Evolutionary conservation across 768 basidiomycete genomes (phyloP).

Genomic region (Pisolithus marmoratus): DNA sequence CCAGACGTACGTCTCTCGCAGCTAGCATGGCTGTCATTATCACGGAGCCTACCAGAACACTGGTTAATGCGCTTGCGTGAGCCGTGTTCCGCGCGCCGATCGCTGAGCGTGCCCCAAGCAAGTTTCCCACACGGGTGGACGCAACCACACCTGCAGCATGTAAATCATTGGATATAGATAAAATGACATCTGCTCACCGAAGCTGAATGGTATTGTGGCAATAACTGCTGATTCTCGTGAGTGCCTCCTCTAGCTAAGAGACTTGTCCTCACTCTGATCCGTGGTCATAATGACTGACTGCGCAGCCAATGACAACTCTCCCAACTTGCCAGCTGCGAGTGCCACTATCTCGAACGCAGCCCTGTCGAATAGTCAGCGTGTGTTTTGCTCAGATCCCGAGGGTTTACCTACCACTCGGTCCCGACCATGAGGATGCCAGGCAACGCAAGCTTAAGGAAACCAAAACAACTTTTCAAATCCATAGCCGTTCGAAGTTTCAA

Average conservation of each 20-base stretch:
- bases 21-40: slow-evolving; percentile 59
- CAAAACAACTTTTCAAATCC: slow-evolving; percentile 42
- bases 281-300: slow-evolving; percentile 79
- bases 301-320: slow-evolving; percentile 60
- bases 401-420: slow-evolving; percentile 60
- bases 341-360: slow-evolving; percentile 81
- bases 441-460: slow-evolving; percentile 62
- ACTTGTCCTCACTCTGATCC: slow-evolving; percentile 52
- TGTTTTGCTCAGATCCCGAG: not conserved
- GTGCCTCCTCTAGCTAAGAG: not conserved
- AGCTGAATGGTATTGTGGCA: slow-evolving; percentile 71
- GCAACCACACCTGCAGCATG: slow-evolving; percentile 51
- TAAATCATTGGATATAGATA: not conserved
- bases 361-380: slow-evolving; percentile 35
- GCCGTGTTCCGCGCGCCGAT: slow-evolving; percentile 50
- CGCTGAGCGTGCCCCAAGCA: slow-evolving; percentile 56
- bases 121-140: slow-evolving; percentile 67
- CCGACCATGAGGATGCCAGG: slow-evolving; percentile 77
- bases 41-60: slow-evolving; percentile 49
- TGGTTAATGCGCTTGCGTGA: slow-evolving; percentile 58
- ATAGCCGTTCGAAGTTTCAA: slow-evolving; percentile 41
- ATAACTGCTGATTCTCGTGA: slow-evolving; percentile 38
- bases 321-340: slow-evolving; percentile 67
- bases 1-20: slow-evolving; percentile 45
- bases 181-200: slow-evolving; percentile 33